These are phyloP conservation scores for Fusarium coicis DNA, from an alignment of 2,329 filamentous ascomycete species.

Conservation along the genomic window DNA sequence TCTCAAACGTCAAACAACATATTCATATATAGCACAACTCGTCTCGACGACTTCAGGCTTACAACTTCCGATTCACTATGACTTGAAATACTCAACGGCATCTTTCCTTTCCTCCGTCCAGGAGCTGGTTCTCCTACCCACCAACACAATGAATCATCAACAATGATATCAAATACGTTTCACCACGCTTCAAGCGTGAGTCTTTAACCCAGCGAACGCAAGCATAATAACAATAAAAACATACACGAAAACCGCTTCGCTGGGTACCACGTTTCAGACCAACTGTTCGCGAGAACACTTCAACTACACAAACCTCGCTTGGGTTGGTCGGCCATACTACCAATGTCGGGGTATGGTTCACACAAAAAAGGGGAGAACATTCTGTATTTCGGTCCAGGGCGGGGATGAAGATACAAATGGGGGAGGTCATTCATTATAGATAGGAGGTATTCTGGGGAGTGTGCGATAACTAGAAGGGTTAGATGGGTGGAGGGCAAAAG, in stretches of 20 bases:
- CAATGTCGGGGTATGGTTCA: constrained; percentile 17
- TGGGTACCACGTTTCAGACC: constrained; percentile 37
- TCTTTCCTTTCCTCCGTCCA: not conserved
- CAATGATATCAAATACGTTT: constrained; percentile 26
- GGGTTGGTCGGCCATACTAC: constrained; percentile 32
- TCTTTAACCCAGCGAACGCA: constrained; percentile 12
- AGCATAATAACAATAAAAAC: not conserved
- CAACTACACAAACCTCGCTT: not conserved
- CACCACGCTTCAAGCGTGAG: constrained; percentile 22
- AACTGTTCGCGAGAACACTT: not conserved
- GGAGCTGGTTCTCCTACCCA: constrained; percentile 24
- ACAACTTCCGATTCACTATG: not conserved
- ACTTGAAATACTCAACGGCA: not conserved
- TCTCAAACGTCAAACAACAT: not conserved
- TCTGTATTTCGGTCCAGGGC: constrained; percentile 3
- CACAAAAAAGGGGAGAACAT: not conserved
- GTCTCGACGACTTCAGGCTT: not conserved
- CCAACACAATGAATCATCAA: not conserved
- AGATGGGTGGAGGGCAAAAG: not conserved
- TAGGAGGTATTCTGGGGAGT: not conserved
- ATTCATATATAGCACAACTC: too few relatives aligned
- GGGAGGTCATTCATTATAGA: constrained; percentile 21
- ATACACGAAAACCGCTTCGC: constrained; percentile 6
- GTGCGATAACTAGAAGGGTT: constrained; percentile 3
- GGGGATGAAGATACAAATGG: constrained; percentile 7